Evolutionary conservation across 352 stramenopile genomes (phyloP).

Genomic region (Globisporangium nunn): DNA sequence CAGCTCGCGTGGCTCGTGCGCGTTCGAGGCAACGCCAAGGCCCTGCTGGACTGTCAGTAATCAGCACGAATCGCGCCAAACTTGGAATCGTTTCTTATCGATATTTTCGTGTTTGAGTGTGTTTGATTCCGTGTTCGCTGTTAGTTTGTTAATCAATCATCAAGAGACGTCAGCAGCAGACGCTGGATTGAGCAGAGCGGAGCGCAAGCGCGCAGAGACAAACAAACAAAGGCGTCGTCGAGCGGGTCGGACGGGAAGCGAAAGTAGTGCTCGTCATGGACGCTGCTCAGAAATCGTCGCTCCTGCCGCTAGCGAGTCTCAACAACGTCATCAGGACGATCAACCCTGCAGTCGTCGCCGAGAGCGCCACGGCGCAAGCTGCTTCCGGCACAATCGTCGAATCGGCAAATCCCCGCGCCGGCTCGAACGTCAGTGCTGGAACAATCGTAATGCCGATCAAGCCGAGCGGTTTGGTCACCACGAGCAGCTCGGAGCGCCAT

Average conservation of each 20-base stretch:
- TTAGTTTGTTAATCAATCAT: no score
- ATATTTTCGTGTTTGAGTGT: neutral
- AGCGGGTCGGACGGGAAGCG: neutral
- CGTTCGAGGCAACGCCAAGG: slow-evolving; percentile 66
- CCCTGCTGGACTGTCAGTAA: slow-evolving; percentile 54
- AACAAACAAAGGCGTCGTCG: no score
- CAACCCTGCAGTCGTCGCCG: slow-evolving; percentile 2
- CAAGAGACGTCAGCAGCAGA: no score
- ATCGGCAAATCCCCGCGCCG: neutral
- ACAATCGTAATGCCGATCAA: neutral
- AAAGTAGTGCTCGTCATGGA: neutral
- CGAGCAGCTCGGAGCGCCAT: slow-evolving; percentile 25
- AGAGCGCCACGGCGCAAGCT: slow-evolving; percentile 48
- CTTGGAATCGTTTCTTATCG: no score
- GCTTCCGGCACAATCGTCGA: neutral
- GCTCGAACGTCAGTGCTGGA: neutral
- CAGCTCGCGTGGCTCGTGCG: slow-evolving; percentile 60
- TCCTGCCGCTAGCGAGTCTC: neutral
- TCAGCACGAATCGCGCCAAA: no score
- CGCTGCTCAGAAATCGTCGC: neutral
- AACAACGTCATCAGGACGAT: slow-evolving; percentile 2
- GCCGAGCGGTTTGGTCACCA: neutral
- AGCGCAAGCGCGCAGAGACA: no score
- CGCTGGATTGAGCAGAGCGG: no score
- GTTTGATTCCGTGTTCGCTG: no score